phyloP scores from a whole-genome alignment of 345 rosid genomes.

The Erysimum cheiranthoides region DNA sequence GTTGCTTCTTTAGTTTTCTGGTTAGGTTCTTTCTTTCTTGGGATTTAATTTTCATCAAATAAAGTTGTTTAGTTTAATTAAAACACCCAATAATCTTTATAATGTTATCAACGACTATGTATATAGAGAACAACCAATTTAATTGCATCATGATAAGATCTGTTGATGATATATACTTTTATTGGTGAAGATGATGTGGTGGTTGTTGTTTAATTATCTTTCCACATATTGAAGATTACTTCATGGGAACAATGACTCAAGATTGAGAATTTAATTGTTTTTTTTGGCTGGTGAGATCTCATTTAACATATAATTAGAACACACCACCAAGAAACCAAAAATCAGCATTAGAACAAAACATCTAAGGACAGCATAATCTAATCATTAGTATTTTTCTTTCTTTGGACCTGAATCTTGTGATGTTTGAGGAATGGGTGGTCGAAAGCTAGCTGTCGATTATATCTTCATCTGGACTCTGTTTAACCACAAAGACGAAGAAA shows the following conservation, averaged over 20 bases:
- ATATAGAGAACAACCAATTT: no score
- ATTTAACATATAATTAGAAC: background rate
- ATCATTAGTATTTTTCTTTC: background rate
- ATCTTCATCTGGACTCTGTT: conserved; percentile 77
- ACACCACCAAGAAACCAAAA: conserved; percentile 24
- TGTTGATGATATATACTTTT: background rate
- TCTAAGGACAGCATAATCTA: background rate
- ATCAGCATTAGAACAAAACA: background rate
- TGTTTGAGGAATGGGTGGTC: conserved; percentile 94
- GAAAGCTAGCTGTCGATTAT: conserved; percentile 86
- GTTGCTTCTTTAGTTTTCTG: background rate
- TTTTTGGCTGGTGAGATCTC: background rate
- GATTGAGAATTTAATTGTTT: background rate
- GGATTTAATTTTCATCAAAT: background rate
- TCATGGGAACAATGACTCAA: background rate
- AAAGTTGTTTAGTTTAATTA: background rate
- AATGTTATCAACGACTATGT: background rate
- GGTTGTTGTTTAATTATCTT: background rate
- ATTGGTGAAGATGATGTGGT: no score
- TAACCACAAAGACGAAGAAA: conserved; percentile 7
- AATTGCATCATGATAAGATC: background rate
- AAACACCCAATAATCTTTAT: background rate
- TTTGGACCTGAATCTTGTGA: conserved; percentile 85
- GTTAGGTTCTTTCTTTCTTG: background rate
- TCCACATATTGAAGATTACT: background rate